Base-by-base conservation (phyloP, 2,329 filamentous ascomycete genomes). In the Sporothrix brasiliensis region DNA sequence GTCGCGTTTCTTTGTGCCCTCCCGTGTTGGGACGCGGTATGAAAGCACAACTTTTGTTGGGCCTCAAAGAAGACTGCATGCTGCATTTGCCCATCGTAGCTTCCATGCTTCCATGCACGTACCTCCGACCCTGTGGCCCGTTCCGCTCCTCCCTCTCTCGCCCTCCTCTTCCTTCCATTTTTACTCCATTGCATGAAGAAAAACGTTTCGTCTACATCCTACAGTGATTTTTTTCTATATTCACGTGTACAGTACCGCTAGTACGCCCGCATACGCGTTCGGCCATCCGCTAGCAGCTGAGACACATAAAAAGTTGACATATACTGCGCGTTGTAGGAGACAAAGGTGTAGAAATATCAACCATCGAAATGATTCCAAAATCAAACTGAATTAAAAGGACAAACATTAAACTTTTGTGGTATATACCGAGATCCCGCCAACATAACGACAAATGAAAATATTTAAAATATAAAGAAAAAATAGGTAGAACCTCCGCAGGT, bases 371-470 rank as follows among this genome's bases (percentile, higher is more conserved):
- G 39, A n/a, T 66, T 7, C 19, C n/a, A 49, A 27, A 68, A 65
- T 4, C 56, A 10, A 67, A 16, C 47, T 21, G 30, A 39, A 68
- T 21, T 14, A 39, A 34, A 34, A 72, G 54, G n/a, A 66, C 3
- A 13, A 63, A 47, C 39, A 63, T 47, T 21, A 66, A 79, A 79
- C 76, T 79, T 79, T 79, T 79, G 76, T 80, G 79, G 80, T 81
- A 81, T 81, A 76, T 69, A 67, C 52, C 47, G 47, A 70, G n/a
- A 66, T 9, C 21, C 21, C 53, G 39, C 53, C 67, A 65, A 47
- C 24, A 44, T 39, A 44, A 16, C 41, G 21, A 52, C 13, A 41
- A 44, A 34, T 44, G n/a, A 67, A 44, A 68, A 21, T 4, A 49
- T 24, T 24, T 24, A 67, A 7, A 7, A 44, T 67, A 56, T 44